Base-by-base conservation (phyloP, 768 basidiomycete species). In the Fomitopsis serialis region DNA sequence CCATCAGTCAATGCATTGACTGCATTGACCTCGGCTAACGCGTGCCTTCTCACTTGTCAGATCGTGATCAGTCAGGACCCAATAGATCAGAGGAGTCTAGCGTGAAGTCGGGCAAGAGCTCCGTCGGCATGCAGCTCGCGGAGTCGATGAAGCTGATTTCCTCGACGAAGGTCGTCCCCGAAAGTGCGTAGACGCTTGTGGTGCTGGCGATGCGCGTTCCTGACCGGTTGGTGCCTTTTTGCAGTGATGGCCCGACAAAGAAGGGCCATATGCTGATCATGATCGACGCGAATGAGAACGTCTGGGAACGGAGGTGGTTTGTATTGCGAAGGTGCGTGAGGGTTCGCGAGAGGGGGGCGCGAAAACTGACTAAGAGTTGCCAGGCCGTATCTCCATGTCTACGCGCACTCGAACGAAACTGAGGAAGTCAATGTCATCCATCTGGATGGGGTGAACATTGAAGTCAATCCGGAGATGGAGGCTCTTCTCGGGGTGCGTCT, bases 331-430 rank as follows among this genome's bases (percentile, higher is more conserved):
- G 93, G 94, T 93, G 53, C 8, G 58, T 55, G 36, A n/a, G n/a
- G n/a, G 27, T 32, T 6, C 29, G 29, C 29, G 29, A 5, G 29
- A 32, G 29, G 11, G 29, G 6, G 11, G 29, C 29, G 29, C 5
- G 29, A 32, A 32, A 6, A 5, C 29, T 32, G 29, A 32, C 29
- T 32, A 6, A 5, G 11, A 32, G 42, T 53, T 50, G 35, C 19
- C 52, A 95, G 96, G 61, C 96, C 96, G 0, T 95, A 97, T 69
- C 78, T 98, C 7, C 84, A 92, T 59, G 74, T 97, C 50, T 97
- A 94, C 70, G 74, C 78, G n/a, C 84, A 84, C 58, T 88, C 89
- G 6, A 85, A 84, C 58, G 92, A 97, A 66, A 67, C 87, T 10
- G 89, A 94, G 58, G 93, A 97, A 68, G 73, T 83, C 13, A 86